Conservation (phyloP, 495 filamentous ascomycete genomes). For the Neurospora terricola region DNA sequence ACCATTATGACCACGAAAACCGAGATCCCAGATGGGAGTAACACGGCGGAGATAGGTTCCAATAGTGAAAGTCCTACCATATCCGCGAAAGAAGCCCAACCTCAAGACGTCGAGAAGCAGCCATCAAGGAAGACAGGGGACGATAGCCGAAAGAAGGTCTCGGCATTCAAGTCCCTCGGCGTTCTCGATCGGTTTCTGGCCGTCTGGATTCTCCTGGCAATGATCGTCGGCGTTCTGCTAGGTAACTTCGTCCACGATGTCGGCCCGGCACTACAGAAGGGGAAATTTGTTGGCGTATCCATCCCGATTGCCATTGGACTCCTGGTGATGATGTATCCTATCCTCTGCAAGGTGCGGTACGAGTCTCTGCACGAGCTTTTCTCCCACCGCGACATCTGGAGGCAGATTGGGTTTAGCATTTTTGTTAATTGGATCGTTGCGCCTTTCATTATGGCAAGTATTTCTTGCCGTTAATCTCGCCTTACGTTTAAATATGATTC, state of each 20-base stretch:
- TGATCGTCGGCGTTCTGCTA: slow-evolving; percentile 68
- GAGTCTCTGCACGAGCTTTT: slow-evolving; percentile 69
- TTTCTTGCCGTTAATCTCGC: background rate
- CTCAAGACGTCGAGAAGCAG: too few relatives aligned
- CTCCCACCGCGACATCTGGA: slow-evolving; percentile 53
- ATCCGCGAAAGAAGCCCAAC: too few relatives aligned
- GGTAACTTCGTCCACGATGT: slow-evolving; percentile 65
- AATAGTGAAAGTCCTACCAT: too few relatives aligned
- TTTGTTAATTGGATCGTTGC: slow-evolving; percentile 86
- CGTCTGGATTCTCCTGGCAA: slow-evolving; percentile 79
- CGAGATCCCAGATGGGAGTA: too few relatives aligned
- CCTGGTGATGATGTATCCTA: slow-evolving; percentile 93
- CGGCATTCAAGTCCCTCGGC: slow-evolving; percentile 45
- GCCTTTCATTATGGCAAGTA: slow-evolving; percentile 72
- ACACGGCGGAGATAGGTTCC: too few relatives aligned
- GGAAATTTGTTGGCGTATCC: slow-evolving; percentile 63
- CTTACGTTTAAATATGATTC: background rate
- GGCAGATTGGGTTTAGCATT: slow-evolving; percentile 69
- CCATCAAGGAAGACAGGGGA: background rate
- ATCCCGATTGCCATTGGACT: slow-evolving; percentile 75
- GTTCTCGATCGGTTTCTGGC: slow-evolving; percentile 70
- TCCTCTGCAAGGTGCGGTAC: slow-evolving; percentile 84
- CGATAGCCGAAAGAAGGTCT: slow-evolving; percentile 9
- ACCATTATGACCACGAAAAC: too few relatives aligned
- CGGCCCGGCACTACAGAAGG: slow-evolving; percentile 54